A percentile compares a stretch with the other conserved stretches of the same genome.
phyloP scores from a whole-genome alignment of 768 basidiomycete genomes.

The Leccinum subtestaceum region DNA sequence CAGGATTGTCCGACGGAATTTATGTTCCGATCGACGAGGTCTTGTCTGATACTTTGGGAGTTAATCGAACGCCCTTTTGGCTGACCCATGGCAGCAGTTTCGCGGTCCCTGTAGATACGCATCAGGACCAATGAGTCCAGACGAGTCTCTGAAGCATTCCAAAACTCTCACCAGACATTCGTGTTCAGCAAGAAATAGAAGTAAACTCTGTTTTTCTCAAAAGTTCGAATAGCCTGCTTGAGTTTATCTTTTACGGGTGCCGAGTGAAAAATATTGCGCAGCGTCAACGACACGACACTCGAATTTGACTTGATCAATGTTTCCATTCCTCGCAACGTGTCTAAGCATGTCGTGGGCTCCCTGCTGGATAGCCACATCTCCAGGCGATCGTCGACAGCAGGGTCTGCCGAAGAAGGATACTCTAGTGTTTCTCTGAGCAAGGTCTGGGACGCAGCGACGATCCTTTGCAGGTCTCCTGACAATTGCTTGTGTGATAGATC shows the following conservation, averaged over 20 bases:
- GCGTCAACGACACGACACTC: neutral
- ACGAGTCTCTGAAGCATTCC: neutral
- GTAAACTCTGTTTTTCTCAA: neutral
- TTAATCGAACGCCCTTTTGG: neutral
- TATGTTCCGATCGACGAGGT: neutral
- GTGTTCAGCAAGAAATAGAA: neutral
- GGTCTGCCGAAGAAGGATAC: neutral
- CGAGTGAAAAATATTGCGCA: neutral
- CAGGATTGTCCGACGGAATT: neutral
- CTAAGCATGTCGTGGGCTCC: neutral
- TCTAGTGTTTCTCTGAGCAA: neutral
- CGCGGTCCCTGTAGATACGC: neutral
- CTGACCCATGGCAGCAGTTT: neutral
- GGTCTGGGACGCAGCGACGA: neutral
- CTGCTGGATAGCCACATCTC: neutral
- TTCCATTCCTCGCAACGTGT: neutral
- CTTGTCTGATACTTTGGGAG: neutral
- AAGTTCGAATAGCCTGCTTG: neutral
- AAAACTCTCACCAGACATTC: neutral
- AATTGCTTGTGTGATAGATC: neutral
- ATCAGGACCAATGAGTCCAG: neutral
- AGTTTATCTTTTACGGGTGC: neutral
- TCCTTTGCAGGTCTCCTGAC: neutral
- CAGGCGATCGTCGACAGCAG: neutral
- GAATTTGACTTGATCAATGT: neutral